These are phyloP conservation scores for Claviceps maximensis DNA, from an alignment of 2,329 filamentous ascomycete species.

Conservation along the genomic window DNA sequence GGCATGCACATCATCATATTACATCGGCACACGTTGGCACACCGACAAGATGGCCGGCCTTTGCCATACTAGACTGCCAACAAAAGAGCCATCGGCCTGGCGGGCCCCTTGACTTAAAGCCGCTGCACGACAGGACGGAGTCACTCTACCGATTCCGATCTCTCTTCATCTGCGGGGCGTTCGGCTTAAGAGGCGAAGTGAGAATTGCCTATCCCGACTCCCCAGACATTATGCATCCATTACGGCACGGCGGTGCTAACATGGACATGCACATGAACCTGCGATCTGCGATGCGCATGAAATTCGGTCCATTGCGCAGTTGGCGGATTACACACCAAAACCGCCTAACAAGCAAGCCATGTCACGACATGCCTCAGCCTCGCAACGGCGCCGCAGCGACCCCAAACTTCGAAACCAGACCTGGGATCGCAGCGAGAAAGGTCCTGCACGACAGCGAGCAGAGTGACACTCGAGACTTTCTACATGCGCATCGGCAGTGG, in stretches of 20 bases:
- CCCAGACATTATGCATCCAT: not conserved
- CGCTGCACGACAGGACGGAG: not conserved
- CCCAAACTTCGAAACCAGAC: not conserved
- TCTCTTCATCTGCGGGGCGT: not conserved
- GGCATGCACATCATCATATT: not conserved
- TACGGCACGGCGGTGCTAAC: too few species aligned
- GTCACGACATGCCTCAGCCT: not conserved
- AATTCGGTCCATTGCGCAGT: not conserved
- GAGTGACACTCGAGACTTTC: not conserved
- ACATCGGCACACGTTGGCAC: not conserved
- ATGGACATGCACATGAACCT: not conserved
- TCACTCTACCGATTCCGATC: too few species aligned
- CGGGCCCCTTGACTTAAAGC: not conserved
- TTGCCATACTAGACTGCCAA: not conserved
- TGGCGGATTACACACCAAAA: not conserved
- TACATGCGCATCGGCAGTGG: not conserved
- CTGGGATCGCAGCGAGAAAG: not conserved
- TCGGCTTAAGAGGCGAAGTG: not conserved
- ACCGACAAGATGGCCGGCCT: not conserved
- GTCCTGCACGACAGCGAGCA: not conserved
- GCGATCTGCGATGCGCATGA: not conserved
- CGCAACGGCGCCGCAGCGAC: not conserved
- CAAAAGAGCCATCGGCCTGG: not conserved
- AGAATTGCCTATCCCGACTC: not conserved
- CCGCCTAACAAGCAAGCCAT: not conserved